Conservation (phyloP, 176 grass and related monocot genomes). For the Cocos nucifera region DNA sequence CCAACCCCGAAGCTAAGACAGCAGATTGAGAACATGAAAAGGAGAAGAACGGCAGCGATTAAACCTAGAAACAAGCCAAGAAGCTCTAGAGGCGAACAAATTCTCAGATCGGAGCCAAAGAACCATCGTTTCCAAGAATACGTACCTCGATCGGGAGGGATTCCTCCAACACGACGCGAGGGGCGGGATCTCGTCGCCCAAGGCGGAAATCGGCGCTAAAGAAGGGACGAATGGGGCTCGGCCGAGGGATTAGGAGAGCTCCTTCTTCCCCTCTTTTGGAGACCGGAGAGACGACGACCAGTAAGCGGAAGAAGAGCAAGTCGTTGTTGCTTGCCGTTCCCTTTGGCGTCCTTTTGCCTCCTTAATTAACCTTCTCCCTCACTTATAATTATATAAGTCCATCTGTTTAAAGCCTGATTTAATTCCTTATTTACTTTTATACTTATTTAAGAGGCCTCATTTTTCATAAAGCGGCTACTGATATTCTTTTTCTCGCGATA, state of each 20-base stretch:
- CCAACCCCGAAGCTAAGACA: no score
- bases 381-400: no score
- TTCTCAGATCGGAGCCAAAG: background rate
- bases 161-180: constrained; percentile 1
- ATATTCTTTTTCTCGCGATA: no score
- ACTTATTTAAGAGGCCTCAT: no score
- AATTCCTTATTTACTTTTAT: no score
- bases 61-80: background rate
- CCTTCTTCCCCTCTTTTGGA: constrained; percentile 1
- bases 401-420: no score
- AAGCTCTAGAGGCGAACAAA: background rate
- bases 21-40: no score
- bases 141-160: constrained; percentile 16
- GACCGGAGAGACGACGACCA: constrained; percentile 3
- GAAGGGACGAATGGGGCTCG: background rate
- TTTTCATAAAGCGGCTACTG: no score
- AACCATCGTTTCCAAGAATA: background rate
- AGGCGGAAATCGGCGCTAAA: background rate
- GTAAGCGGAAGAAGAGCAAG: constrained; percentile 2
- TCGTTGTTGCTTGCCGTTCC: background rate
- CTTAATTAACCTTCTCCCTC: no score
- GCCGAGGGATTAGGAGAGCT: background rate
- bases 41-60: background rate
- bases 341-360: no score
- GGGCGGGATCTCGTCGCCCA: background rate